A percentile compares a stretch with the other conserved stretches of the same genome.
Conservation (phyloP, 768 basidiomycete genomes). For the Agrocybe praecox region DNA sequence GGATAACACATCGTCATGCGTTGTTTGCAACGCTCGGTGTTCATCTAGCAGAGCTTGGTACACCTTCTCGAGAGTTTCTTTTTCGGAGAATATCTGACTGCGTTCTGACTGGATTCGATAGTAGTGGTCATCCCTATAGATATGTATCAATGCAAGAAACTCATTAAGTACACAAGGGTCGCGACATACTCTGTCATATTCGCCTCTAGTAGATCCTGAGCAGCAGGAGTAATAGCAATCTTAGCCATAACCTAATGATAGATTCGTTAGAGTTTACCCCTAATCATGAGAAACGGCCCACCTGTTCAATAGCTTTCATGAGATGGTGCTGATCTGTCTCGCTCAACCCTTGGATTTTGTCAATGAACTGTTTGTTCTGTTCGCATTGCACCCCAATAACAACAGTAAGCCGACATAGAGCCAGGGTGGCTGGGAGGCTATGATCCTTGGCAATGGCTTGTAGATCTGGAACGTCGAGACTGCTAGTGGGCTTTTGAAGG, state of each 20-base stretch:
- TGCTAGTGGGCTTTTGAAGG: constrained; percentile 75
- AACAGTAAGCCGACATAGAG: constrained; percentile 80
- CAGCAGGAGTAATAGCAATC: constrained; percentile 54
- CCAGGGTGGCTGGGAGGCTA: constrained; percentile 62
- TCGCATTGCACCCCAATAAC: constrained; percentile 90
- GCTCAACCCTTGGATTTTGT: constrained; percentile 82
- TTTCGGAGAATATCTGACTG: constrained; percentile 77
- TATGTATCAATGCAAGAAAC: constrained; percentile 5
- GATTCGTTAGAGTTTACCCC: background rate
- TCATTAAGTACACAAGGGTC: constrained; percentile 1
- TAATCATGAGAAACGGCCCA: constrained; percentile 30
- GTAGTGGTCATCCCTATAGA: constrained; percentile 83
- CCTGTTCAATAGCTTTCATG: constrained; percentile 95
- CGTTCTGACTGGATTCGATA: constrained; percentile 83
- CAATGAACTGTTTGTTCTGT: constrained; percentile 86
- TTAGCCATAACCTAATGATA: constrained; percentile 71
- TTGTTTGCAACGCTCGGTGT: constrained; percentile 72
- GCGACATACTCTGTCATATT: constrained; percentile 80
- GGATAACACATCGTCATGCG: constrained; percentile 71
- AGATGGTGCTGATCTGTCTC: constrained; percentile 85
- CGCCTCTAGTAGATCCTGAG: constrained; percentile 51
- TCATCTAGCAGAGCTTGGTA: constrained; percentile 79
- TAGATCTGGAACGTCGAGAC: constrained; percentile 86
- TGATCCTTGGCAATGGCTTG: constrained; percentile 84
- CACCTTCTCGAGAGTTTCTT: constrained; percentile 83